These are phyloP conservation scores for Kwoniella botswanensis DNA, from an alignment of 768 basidiomycete genomes.

Conservation along the genomic window DNA sequence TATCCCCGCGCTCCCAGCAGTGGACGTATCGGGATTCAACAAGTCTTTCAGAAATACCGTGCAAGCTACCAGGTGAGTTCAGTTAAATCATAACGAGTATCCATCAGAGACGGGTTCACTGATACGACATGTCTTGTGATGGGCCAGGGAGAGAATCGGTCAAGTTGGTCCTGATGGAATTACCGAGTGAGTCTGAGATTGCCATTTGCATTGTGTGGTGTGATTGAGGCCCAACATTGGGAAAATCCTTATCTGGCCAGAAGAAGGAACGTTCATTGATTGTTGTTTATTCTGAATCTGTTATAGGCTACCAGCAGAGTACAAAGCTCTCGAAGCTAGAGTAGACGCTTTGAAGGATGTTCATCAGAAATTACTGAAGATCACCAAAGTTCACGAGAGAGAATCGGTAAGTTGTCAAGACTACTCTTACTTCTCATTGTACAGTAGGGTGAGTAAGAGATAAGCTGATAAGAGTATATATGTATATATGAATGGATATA, in stretches of 20 bases:
- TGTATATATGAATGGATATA: neutral
- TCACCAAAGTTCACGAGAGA: slow-evolving; percentile 83
- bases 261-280: no score
- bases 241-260: no score
- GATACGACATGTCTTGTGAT: neutral
- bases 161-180: slow-evolving; percentile 89
- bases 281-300: no score
- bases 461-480: slow-evolving; percentile 5
- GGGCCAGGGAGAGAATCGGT: slow-evolving; percentile 73
- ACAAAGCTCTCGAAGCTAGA: slow-evolving; percentile 91
- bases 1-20: slow-evolving; percentile 36
- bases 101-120: neutral
- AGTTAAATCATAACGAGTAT: no score
- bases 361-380: slow-evolving; percentile 77
- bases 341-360: slow-evolving; percentile 88
- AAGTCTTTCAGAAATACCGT: slow-evolving; percentile 56
- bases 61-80: slow-evolving; percentile 53
- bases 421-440: neutral
- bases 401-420: slow-evolving; percentile 63
- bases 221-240: neutral
- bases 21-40: slow-evolving; percentile 51
- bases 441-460: neutral
- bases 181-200: slow-evolving; percentile 74
- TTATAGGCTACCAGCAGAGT: slow-evolving; percentile 69
- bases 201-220: neutral